Evolutionary conservation across 768 basidiomycete genomes (phyloP).

Genomic region (Boletus tomentosulus): DNA sequence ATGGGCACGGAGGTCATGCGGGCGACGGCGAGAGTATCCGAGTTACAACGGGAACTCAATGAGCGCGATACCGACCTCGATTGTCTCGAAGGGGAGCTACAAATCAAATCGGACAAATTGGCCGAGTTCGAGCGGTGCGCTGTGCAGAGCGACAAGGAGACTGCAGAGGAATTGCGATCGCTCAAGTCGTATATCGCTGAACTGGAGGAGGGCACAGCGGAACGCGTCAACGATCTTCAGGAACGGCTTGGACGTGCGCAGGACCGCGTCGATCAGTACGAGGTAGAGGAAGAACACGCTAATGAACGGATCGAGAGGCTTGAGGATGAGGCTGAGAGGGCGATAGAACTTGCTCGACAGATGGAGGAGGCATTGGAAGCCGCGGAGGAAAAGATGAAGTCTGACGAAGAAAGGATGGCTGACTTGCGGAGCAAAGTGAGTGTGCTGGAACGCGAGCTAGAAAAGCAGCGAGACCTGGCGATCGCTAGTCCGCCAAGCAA

Average conservation of each 20-base stretch:
- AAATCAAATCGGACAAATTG: conserved; percentile 28
- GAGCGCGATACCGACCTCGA: conserved; percentile 32
- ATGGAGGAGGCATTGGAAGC: conserved; percentile 75
- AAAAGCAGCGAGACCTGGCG: conserved; percentile 31
- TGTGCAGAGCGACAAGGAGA: conserved; percentile 23
- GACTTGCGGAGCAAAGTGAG: conserved; percentile 48
- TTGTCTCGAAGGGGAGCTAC: conserved; percentile 42
- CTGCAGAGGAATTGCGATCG: conserved; percentile 33
- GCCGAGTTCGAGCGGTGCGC: conserved; percentile 22
- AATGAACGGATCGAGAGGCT: conserved; percentile 47
- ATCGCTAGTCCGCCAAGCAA: conserved; percentile 29
- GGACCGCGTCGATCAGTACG: conserved; percentile 42
- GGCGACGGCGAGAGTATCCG: conserved; percentile 33
- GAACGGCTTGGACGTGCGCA: conserved; percentile 46
- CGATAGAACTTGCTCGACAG: conserved; percentile 55
- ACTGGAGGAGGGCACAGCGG: conserved; percentile 53
- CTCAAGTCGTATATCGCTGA: conserved; percentile 51
- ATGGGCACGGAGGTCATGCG: conserved; percentile 30
- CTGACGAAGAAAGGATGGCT: conserved; percentile 52
- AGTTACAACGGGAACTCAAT: conserved; percentile 44
- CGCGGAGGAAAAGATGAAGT: conserved; percentile 64
- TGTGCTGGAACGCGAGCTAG: conserved; percentile 55
- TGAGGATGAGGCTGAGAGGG: conserved; percentile 48
- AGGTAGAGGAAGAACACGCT: conserved; percentile 44
- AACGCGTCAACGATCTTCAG: conserved; percentile 55